Evolutionary conservation across 2,329 filamentous ascomycete species (phyloP).

Genomic region (Neonectria hederae): DNA sequence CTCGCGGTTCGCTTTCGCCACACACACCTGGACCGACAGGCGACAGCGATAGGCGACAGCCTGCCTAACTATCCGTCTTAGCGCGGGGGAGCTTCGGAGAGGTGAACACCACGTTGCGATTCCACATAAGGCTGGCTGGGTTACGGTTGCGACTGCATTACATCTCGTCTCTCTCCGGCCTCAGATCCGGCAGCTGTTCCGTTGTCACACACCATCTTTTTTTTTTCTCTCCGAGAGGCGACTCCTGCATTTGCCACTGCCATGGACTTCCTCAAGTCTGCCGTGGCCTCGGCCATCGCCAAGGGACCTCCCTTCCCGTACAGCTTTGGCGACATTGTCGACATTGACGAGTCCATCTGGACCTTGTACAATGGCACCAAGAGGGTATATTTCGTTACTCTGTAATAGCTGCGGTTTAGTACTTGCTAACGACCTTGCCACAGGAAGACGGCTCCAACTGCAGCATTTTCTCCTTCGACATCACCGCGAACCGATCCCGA

Average conservation of each 20-base stretch:
- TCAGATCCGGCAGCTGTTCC: not conserved
- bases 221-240: not conserved
- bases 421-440: not conserved
- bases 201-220: not conserved
- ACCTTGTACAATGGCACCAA: conserved; percentile 94
- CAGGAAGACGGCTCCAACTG: conserved; percentile 95
- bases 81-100: conserved; percentile 39
- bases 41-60: not conserved
- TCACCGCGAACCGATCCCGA: conserved; percentile 79
- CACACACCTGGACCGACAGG: not conserved
- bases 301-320: conserved; percentile 95
- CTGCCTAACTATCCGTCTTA: conserved; percentile 28
- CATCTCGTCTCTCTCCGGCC: conserved; percentile 4
- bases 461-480: conserved; percentile 97
- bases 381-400: conserved; percentile 69
- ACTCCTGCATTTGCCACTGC: conserved; percentile 3
- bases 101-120: conserved; percentile 42
- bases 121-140: conserved; percentile 21
- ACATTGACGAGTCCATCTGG: conserved; percentile 94
- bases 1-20: not conserved
- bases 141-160: conserved; percentile 1
- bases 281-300: conserved; percentile 94
- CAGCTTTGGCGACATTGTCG: conserved; percentile 89
- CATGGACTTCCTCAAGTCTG: conserved; percentile 99
- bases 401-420: not conserved